A percentile compares a stretch with the other conserved stretches of the same genome.
phyloP scores from a whole-genome alignment of 2,329 filamentous ascomycete genomes.

The Sarocladium strictum region DNA sequence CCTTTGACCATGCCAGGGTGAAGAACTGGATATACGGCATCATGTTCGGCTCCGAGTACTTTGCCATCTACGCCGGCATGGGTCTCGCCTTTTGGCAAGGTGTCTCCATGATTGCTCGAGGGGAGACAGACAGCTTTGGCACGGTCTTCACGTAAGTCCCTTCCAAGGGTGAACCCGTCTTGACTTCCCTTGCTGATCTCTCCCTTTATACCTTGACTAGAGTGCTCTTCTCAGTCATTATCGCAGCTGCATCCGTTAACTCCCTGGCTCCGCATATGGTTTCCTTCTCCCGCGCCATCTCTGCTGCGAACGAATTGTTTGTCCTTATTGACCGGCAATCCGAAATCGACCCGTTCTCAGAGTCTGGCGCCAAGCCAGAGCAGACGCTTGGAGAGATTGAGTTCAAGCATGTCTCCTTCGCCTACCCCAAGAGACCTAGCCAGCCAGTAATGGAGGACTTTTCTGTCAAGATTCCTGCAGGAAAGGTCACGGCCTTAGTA shows the following conservation, averaged over 20 bases:
- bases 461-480: slow-evolving; percentile 28
- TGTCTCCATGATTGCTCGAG: slow-evolving; percentile 30
- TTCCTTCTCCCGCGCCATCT: slow-evolving; percentile 15
- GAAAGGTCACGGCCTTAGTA: slow-evolving; percentile 24
- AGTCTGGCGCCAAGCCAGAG: slow-evolving; percentile 11
- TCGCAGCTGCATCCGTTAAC: slow-evolving; percentile 10
- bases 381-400: slow-evolving; percentile 17
- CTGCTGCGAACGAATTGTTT: slow-evolving; percentile 18
- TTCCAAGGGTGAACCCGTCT: not conserved
- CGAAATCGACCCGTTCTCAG: slow-evolving; percentile 17
- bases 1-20: no score
- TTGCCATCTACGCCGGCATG: slow-evolving; percentile 31
- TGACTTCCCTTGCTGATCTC: slow-evolving; percentile 24
- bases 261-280: slow-evolving; percentile 18
- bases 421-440: slow-evolving; percentile 29
- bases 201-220: slow-evolving; percentile 13
- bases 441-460: slow-evolving; percentile 26
- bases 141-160: slow-evolving; percentile 14
- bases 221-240: slow-evolving; percentile 21
- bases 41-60: slow-evolving; percentile 10
- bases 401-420: slow-evolving; percentile 24
- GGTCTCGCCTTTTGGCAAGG: slow-evolving; percentile 16
- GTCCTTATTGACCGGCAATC: slow-evolving; percentile 19
- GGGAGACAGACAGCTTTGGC: slow-evolving; percentile 13
- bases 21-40: slow-evolving; percentile 12